These are phyloP conservation scores for Phytopythium sindhum DNA, from an alignment of 352 stramenopile species.

Conservation along the genomic window DNA sequence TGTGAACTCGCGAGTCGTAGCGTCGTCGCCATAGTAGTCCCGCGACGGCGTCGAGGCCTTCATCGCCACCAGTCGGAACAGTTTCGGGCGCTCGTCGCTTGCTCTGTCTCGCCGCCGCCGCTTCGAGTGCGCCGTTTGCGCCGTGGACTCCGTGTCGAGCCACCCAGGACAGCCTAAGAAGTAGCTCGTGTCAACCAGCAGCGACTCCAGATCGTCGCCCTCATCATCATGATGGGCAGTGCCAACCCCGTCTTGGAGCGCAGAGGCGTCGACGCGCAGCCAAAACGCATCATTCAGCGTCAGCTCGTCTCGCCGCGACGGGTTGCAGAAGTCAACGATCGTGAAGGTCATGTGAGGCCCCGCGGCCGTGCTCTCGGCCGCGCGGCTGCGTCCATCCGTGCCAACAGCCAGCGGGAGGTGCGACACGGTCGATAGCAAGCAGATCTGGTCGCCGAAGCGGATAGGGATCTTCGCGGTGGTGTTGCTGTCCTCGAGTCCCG, in stretches of 20 bases:
- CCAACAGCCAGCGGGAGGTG: slow-evolving; percentile 50
- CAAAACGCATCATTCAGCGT: slow-evolving; percentile 47
- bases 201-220: slow-evolving; percentile 27
- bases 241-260: background rate
- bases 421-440: slow-evolving; percentile 40
- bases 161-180: slow-evolving; percentile 53
- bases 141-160: slow-evolving; percentile 24
- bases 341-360: slow-evolving; percentile 67
- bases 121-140: background rate
- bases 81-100: slow-evolving; percentile 9
- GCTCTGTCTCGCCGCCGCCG: background rate
- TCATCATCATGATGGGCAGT: slow-evolving; percentile 1
- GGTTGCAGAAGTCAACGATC: slow-evolving; percentile 55
- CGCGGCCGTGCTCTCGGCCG: slow-evolving; percentile 13
- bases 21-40: slow-evolving; percentile 59
- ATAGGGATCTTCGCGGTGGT: slow-evolving; percentile 41
- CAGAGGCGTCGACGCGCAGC: slow-evolving; percentile 37
- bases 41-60: slow-evolving; percentile 40
- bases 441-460: slow-evolving; percentile 61
- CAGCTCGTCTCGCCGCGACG: slow-evolving; percentile 37
- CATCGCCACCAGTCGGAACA: slow-evolving; percentile 56
- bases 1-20: slow-evolving; percentile 53
- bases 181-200: slow-evolving; percentile 53
- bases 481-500: slow-evolving; percentile 39
- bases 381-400: slow-evolving; percentile 30